phyloP scores from a whole-genome alignment of 2,329 filamentous ascomycete species.

The Sporothrix pallida region DNA sequence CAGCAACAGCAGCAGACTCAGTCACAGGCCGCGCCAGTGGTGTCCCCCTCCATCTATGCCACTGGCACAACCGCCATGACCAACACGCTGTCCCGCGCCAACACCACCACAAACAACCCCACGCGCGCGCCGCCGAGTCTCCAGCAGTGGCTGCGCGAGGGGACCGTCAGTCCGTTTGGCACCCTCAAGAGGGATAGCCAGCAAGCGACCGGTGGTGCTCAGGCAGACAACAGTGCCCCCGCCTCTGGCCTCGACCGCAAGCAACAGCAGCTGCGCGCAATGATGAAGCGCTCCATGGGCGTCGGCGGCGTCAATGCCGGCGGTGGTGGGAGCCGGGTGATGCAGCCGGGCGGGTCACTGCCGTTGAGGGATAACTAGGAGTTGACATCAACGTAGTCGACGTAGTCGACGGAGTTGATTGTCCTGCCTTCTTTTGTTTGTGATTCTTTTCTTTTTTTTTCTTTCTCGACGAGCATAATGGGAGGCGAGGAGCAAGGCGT shows the following conservation, averaged over 20 bases:
- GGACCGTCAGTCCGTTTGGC: slow-evolving; percentile 47
- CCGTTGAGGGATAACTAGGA: slow-evolving; percentile 30
- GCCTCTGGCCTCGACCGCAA: slow-evolving; percentile 17
- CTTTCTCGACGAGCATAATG: background rate
- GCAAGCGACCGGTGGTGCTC: background rate
- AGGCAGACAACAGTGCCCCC: no score
- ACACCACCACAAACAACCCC: slow-evolving; percentile 30
- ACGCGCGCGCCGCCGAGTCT: slow-evolving; percentile 40
- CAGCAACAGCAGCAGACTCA: background rate
- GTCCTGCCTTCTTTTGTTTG: background rate
- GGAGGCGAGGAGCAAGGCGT: slow-evolving; percentile 17
- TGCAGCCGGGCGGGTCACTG: slow-evolving; percentile 34
- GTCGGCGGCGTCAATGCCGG: slow-evolving; percentile 37
- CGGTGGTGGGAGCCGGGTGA: slow-evolving; percentile 31
- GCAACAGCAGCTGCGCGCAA: slow-evolving; percentile 33
- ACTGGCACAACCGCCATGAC: slow-evolving; percentile 29
- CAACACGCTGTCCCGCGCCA: slow-evolving; percentile 30
- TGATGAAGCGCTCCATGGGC: slow-evolving; percentile 33
- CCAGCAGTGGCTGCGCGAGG: slow-evolving; percentile 45
- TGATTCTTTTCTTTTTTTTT: background rate
- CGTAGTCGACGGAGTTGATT: background rate
- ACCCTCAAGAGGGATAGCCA: slow-evolving; percentile 39
- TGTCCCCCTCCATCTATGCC: slow-evolving; percentile 32
- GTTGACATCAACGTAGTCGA: no score
- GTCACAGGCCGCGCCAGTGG: background rate